Evolutionary conservation across 2,329 filamentous ascomycete species (phyloP).

Genomic region (Biscogniauxia sp.): DNA sequence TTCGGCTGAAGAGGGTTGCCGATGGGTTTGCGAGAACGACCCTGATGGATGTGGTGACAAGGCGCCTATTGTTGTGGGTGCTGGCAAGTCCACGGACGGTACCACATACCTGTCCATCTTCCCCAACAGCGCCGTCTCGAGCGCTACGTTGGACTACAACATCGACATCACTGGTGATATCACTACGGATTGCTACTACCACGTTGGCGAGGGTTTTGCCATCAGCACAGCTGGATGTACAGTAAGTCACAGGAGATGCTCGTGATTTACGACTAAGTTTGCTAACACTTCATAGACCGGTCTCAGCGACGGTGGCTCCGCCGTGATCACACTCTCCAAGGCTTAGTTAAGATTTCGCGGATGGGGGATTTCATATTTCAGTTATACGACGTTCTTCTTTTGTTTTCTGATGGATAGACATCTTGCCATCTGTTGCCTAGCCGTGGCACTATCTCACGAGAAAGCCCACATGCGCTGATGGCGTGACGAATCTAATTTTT

Average conservation of each 20-base stretch:
- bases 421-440: conserved; percentile 29
- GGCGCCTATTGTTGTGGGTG: conserved; percentile 82
- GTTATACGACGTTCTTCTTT: conserved; percentile 27
- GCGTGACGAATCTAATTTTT: conserved; percentile 34
- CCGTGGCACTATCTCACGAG: conserved; percentile 21
- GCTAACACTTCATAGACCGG: conserved; percentile 38
- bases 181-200: conserved; percentile 59
- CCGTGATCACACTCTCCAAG: conserved; percentile 44
- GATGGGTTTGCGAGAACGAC: conserved; percentile 60
- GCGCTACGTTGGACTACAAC: conserved; percentile 70
- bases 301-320: conserved; percentile 40
- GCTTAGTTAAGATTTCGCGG: conserved; percentile 13
- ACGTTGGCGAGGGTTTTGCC: conserved; percentile 57
- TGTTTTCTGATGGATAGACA: conserved; percentile 35
- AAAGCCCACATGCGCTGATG: conserved; percentile 21
- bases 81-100: conserved; percentile 64
- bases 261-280: conserved; percentile 10
- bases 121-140: conserved; percentile 75
- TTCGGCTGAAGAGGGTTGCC: conserved; percentile 64
- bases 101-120: conserved; percentile 80
- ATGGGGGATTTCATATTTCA: conserved; percentile 19
- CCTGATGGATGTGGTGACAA: conserved; percentile 71
- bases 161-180: conserved; percentile 71
- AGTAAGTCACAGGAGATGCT: conserved; percentile 52
- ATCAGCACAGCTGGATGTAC: conserved; percentile 70